These are phyloP conservation scores for Artemisia annua DNA, from an alignment of 129 eudicot species.

Conservation along the genomic window DNA sequence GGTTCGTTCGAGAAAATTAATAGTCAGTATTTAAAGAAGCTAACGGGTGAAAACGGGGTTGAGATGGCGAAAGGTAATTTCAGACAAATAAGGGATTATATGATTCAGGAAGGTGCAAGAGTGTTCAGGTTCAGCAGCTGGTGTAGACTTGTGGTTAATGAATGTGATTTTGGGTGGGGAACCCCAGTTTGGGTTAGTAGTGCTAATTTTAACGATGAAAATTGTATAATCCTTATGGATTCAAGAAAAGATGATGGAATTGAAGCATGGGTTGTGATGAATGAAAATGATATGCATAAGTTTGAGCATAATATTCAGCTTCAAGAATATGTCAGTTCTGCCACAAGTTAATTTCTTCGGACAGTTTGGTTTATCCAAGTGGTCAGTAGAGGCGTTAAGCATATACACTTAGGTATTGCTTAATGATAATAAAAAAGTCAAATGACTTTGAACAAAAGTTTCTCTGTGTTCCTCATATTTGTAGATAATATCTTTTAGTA, in stretches of 20 bases:
- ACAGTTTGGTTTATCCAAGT: no score
- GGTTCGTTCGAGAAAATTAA: slow-evolving; percentile 35
- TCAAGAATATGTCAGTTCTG: slow-evolving; percentile 3
- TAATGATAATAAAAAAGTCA: no score
- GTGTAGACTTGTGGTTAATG: slow-evolving; percentile 36
- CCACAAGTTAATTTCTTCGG: neutral
- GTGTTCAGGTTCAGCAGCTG: slow-evolving; percentile 43
- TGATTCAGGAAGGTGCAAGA: slow-evolving; percentile 25
- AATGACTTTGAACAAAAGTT: neutral
- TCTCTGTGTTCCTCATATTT: neutral
- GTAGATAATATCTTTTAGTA: neutral
- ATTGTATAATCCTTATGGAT: slow-evolving; percentile 27
- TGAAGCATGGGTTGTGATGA: slow-evolving; percentile 52
- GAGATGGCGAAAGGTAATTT: slow-evolving; percentile 39
- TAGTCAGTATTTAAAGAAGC: slow-evolving; percentile 14
- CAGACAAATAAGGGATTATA: slow-evolving; percentile 19
- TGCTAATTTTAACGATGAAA: slow-evolving; percentile 22
- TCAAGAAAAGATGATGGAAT: slow-evolving; percentile 31
- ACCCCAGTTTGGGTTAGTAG: slow-evolving; percentile 35
- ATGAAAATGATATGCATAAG: slow-evolving; percentile 33
- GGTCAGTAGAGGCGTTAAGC: no score
- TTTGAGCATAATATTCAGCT: slow-evolving; percentile 28
- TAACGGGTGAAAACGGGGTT: slow-evolving; percentile 36
- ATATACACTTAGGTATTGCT: no score
- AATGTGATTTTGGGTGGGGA: slow-evolving; percentile 48